Evolutionary conservation across 1,284 basidiomycete species (phyloP).

Genomic region (Cutaneotrichosporon sp.): DNA sequence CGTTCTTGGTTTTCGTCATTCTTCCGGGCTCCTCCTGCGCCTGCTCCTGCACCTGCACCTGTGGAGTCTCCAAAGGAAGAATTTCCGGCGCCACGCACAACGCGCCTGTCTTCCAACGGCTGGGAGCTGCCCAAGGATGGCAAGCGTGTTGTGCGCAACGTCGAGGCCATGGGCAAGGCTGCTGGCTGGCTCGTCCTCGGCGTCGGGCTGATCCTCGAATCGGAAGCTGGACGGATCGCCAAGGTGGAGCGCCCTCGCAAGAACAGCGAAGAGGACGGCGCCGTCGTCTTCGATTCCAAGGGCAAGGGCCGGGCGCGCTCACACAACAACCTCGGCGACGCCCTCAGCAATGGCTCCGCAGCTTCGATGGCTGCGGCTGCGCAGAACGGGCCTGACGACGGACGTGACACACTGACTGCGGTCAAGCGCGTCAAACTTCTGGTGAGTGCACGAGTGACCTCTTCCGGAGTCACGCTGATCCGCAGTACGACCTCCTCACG

Average conservation of each 20-base stretch:
- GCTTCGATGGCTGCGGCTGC: constrained; percentile 11
- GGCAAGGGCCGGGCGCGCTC: constrained; percentile 17
- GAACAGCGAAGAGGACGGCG: constrained; percentile 16
- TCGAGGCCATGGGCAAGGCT: constrained; percentile 46
- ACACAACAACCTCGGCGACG: neutral
- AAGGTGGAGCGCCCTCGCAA: neutral
- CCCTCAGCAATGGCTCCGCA: neutral
- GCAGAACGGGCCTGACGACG: constrained; percentile 20
- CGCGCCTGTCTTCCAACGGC: constrained; percentile 20
- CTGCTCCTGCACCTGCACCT: neutral
- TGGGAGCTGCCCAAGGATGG: constrained; percentile 47
- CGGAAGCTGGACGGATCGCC: constrained; percentile 16
- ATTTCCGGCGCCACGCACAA: neutral
- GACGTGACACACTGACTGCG: neutral
- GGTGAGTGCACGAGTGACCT: constrained; percentile 28
- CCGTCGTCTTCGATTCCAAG: constrained; percentile 23
- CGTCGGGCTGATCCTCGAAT: constrained; percentile 42
- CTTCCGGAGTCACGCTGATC: constrained; percentile 2
- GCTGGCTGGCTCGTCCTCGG: constrained; percentile 48
- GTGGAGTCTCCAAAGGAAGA: neutral
- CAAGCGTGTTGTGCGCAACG: constrained; percentile 44
- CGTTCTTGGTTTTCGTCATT: constrained; percentile 24
- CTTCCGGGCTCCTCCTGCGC: constrained; percentile 13
- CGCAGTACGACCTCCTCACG: constrained; percentile 42
- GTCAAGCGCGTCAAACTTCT: constrained; percentile 31